Conservation (phyloP, 768 basidiomycete species). For the Tylopilus balloui region DNA sequence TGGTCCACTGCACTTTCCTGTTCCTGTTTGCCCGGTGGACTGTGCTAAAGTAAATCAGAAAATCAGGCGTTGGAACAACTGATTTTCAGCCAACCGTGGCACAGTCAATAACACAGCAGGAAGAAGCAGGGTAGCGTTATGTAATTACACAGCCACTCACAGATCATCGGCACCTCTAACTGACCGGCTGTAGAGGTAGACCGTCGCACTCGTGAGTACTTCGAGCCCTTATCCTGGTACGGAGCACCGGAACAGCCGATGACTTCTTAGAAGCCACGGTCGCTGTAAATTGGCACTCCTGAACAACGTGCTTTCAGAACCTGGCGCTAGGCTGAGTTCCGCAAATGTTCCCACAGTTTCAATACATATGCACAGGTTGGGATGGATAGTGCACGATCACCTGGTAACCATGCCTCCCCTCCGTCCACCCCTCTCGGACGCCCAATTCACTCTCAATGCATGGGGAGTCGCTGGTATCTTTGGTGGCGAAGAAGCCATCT, state of each 20-base stretch:
- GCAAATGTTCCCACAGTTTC: not conserved
- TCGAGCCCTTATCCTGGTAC: not conserved
- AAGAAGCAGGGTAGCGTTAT: no score
- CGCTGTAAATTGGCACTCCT: not conserved
- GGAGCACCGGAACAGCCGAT: not conserved
- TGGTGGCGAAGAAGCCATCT: conserved; percentile 32
- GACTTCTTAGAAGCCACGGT: not conserved
- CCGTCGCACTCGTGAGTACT: not conserved
- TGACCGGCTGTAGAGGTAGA: not conserved
- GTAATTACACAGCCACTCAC: no score
- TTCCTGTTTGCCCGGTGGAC: no score
- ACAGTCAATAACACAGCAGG: no score
- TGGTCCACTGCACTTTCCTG: not conserved
- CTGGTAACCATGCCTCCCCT: conserved; percentile 15
- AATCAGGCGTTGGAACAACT: no score
- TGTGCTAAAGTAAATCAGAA: no score
- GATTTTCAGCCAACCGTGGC: no score
- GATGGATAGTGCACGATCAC: not conserved
- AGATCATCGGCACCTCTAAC: no score
- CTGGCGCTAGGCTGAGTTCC: not conserved
- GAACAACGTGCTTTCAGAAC: not conserved
- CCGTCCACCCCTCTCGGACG: conserved; percentile 1
- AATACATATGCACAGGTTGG: not conserved
- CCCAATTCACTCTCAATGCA: conserved; percentile 23
- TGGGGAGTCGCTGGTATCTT: conserved; percentile 34